Base-by-base conservation (phyloP, 2,329 filamentous ascomycete genomes). In the Cryphonectria japonica region DNA sequence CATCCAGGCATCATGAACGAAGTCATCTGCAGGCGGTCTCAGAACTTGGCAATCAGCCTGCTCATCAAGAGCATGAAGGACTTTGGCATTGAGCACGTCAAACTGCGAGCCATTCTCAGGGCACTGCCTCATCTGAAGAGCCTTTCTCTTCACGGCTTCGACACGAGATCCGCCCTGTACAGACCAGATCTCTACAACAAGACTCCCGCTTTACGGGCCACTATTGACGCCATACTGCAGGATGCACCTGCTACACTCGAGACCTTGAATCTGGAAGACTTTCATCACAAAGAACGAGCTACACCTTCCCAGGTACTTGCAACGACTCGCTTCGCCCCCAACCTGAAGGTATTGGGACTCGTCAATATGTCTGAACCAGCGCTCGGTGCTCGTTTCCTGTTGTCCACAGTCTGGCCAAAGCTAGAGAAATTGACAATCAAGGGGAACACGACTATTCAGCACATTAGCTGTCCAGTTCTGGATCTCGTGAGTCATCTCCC, bases 401-500 rank as follows among this genome's bases (percentile, higher is more conserved):
- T 1, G 3, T 52, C 50, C 11, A 43, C 50, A 9, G 19, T 46
- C 14, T 72, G 70, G 70, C 68, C 60, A 39, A 67, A 54, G 41
- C 19, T 72, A 32, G 62, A 50, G 37, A 72, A 52, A 34, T 37
- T 72, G n/a, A 61, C n/a, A 3, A 60, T 72, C 11, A 54, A 66
- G 16, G 43, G 43, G 8, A 34, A 32, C 32, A 43, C 5, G 16
- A 11, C 26, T 19, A 4, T 26, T 13, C 9, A 0, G 16, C 26
- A 46, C 2, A 29, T 14, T 2, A 3, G 11, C 16, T 14, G 16
- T 3, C 59, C 59, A 39, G 4, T 0, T 2, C 6, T 71, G 13
- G 7, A 69, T 14, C 9, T 69, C 26, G 66, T 66, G 32, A 70
- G 68, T 16, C 54, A 7, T 19, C 7, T 32, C 26, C 5, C 11